phyloP scores from a whole-genome alignment of 495 filamentous ascomycete species.

The Aspergillus sclerotioniger region DNA sequence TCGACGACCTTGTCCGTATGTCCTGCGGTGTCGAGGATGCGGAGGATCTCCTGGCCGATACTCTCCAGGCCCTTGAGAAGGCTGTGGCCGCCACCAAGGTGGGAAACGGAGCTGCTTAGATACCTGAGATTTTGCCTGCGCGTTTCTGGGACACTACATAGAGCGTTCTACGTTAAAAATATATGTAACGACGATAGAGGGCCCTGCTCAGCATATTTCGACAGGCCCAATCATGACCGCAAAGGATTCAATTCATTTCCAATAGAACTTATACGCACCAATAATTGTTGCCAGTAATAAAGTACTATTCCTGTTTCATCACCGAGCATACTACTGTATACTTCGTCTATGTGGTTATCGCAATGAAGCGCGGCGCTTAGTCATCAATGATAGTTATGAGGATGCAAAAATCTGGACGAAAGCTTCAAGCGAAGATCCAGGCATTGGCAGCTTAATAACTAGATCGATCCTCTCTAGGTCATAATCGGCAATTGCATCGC shows the following conservation, averaged over 20 bases:
- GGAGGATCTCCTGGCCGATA: constrained; percentile 78
- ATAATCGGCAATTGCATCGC: neutral
- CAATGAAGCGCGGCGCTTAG: constrained; percentile 20
- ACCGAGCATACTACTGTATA: no score
- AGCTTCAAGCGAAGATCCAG: neutral
- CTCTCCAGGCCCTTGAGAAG: constrained; percentile 78
- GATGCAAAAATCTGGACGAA: constrained; percentile 18
- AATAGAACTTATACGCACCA: no score
- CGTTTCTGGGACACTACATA: constrained; percentile 9
- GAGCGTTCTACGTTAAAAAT: constrained; percentile 17
- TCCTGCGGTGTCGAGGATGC: constrained; percentile 94
- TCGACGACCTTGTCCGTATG: constrained; percentile 89
- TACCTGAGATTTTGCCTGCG: neutral
- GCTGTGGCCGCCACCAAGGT: constrained; percentile 49
- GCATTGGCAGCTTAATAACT: neutral
- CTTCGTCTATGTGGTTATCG: no score
- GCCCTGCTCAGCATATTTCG: neutral
- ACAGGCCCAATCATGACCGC: neutral
- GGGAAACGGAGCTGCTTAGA: constrained; percentile 27
- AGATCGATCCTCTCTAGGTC: neutral
- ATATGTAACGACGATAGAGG: constrained; percentile 16
- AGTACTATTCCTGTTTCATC: no score
- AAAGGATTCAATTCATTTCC: neutral
- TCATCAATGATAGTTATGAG: constrained; percentile 15
- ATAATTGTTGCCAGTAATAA: no score